These are phyloP conservation scores for Saturnispora mendoncae DNA, from an alignment of 805 yeast genomes.

Conservation along the genomic window DNA sequence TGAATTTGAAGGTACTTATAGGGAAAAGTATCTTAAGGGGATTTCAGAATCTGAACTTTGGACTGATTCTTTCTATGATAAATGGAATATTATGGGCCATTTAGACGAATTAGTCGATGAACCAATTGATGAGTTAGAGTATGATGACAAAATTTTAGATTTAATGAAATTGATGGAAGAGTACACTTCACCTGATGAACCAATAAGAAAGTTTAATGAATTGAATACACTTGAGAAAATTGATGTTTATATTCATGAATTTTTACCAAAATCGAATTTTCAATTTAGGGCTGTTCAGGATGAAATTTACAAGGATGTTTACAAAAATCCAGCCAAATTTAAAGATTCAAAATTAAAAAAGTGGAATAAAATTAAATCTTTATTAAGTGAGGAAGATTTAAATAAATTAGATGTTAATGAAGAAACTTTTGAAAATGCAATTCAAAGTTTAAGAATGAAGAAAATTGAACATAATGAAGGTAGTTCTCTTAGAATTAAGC, in stretches of 20 bases:
- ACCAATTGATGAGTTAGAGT: slow-evolving; percentile 17
- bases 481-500: slow-evolving; percentile 20
- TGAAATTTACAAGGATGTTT: slow-evolving; percentile 24
- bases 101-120: slow-evolving; percentile 27
- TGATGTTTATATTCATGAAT: slow-evolving; percentile 13
- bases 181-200: slow-evolving; percentile 13
- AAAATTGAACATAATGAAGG: slow-evolving; percentile 21
- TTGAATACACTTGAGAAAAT: slow-evolving; percentile 16
- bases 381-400: slow-evolving; percentile 21
- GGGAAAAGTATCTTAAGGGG: slow-evolving; percentile 22
- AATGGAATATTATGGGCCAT: slow-evolving; percentile 22
- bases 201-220: slow-evolving; percentile 8
- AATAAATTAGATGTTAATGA: slow-evolving; percentile 19
- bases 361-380: slow-evolving; percentile 24
- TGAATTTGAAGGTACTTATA: slow-evolving; percentile 26
- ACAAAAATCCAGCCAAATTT: slow-evolving; percentile 23
- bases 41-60: slow-evolving; percentile 18
- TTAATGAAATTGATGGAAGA: slow-evolving; percentile 4
- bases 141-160: neutral
- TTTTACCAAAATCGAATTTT: slow-evolving; percentile 19
- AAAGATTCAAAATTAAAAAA: slow-evolving; percentile 19
- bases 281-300: slow-evolving; percentile 25
- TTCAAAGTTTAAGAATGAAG: slow-evolving; percentile 16
- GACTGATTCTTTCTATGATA: slow-evolving; percentile 23
- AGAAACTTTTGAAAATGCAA: slow-evolving; percentile 16